Base-by-base conservation (phyloP, 257 asterid genomes). In the Paulownia fortunei region DNA sequence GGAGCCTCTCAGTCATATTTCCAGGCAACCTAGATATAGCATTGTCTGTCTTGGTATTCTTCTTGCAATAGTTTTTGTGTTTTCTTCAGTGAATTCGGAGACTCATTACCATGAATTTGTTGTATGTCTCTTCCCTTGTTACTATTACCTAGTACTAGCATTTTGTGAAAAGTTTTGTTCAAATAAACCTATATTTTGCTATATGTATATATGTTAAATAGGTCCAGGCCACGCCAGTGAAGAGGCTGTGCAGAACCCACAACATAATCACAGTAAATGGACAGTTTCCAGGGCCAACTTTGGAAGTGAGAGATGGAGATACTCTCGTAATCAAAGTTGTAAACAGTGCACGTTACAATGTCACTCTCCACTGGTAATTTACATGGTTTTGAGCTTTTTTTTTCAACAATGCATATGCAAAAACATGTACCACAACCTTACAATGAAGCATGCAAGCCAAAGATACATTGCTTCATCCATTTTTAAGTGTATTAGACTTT, bases 281-380 rank as follows among this genome's bases (percentile, higher is more conserved):
- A 0, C 94, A 88, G 79, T 88, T 90, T 24, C 97, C 96, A 2
- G 96, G 96, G 36, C 96, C 97, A 7, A 84, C 86, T 7, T 47
- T 92, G 69, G 77, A 65, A 9, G 94, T 69, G 2, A 80, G 91
- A 52, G 76, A 90, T 19, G 96, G 96, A 3, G 96, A 92, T 76
- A 78, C 86, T 1, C 83, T 92, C 15, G 80, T 84, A 37, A 79
- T 92, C 81, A 90, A 75, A 23, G 96, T 83, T 82, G 16, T 80
- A 4, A 90, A 92, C 76, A 73, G 60, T 36, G 96, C 90, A 1
- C 89, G 82, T 49, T 86, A 90, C 87, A 92, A 89, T 3, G 86
- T 92, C 78, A 76, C 96, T 26, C 81, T 92, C 69, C 97, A 92
- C 44, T 90, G 97, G 96, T 92, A 87, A 58, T 58, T 30, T 58